Conservation (phyloP, 257 asterid genomes). For the Verbena officinalis region DNA sequence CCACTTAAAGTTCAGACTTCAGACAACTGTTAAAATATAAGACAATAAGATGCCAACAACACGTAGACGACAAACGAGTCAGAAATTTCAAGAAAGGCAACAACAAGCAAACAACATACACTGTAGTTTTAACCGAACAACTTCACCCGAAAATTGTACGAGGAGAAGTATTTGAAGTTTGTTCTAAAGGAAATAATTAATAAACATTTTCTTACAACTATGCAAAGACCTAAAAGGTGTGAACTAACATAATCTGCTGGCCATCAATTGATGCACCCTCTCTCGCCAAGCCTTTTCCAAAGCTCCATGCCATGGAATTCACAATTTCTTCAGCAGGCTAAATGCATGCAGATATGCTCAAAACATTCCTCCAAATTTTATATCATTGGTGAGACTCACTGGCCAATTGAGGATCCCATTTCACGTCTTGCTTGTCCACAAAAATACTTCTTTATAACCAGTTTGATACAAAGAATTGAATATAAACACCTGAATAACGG, state of each 20-base stretch:
- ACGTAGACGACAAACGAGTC: too few species aligned
- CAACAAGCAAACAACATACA: background rate
- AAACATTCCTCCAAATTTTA: constrained; percentile 38
- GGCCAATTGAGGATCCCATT: constrained; percentile 34
- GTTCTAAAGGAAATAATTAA: constrained; percentile 50
- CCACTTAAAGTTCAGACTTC: constrained; percentile 17
- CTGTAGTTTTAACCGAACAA: constrained; percentile 20
- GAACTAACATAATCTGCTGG: constrained; percentile 40
- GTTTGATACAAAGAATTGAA: constrained; percentile 41
- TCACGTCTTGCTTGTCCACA: constrained; percentile 27
- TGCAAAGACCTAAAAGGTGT: constrained; percentile 37
- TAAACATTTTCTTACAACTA: constrained; percentile 51
- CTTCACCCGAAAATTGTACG: constrained; percentile 35
- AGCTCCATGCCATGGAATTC: constrained; percentile 33
- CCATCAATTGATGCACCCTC: constrained; percentile 41
- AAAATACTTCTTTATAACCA: constrained; percentile 35
- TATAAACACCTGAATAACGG: constrained; percentile 34
- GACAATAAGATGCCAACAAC: too few species aligned
- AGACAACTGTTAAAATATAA: constrained; percentile 26
- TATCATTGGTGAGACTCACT: constrained; percentile 33
- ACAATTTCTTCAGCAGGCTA: too few species aligned
- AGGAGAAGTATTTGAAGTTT: constrained; percentile 38
- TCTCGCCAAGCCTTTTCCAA: constrained; percentile 42
- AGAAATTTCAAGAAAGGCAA: background rate
- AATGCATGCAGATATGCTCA: constrained; percentile 54